phyloP scores from a whole-genome alignment of 108 stramenopile genomes.

The Pseudonitzschia pungens region DNA sequence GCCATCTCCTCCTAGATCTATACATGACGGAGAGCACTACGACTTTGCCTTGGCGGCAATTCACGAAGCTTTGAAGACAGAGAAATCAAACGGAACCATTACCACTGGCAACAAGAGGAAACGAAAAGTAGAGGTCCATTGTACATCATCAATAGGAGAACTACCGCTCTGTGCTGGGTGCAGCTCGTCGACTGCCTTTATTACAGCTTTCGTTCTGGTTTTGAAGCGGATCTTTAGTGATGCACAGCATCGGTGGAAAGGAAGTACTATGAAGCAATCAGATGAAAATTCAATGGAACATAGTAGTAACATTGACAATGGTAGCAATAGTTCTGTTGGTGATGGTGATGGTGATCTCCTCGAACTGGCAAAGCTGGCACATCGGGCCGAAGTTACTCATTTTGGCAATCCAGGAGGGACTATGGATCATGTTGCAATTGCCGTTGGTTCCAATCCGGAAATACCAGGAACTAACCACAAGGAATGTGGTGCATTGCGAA shows the following conservation, averaged over 20 bases:
- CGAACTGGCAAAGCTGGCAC: constrained; percentile 9
- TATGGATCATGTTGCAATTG: constrained; percentile 44
- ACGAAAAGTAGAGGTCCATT: background rate
- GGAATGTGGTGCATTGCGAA: constrained; percentile 19
- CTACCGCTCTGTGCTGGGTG: constrained; percentile 33
- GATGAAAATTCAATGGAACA: background rate
- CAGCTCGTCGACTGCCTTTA: constrained; percentile 39
- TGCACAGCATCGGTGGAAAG: background rate
- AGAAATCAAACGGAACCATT: constrained; percentile 18
- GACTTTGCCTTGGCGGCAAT: constrained; percentile 48
- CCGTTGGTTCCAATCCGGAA: constrained; percentile 3
- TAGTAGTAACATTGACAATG: background rate
- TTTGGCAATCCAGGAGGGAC: constrained; percentile 45
- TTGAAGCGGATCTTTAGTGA: constrained; percentile 20
- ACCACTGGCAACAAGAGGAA: background rate
- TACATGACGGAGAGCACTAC: background rate
- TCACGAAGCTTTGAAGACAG: constrained; percentile 33
- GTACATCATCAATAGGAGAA: constrained; percentile 4
- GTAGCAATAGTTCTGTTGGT: background rate
- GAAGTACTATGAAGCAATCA: background rate
- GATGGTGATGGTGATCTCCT: background rate
- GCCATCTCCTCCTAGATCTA: constrained; percentile 12
- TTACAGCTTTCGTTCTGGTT: constrained; percentile 29
- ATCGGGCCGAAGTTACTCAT: constrained; percentile 40
- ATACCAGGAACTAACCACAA: background rate